Evolutionary conservation across 805 yeast genomes (phyloP).

Genomic region (Torulaspora quercuum): DNA sequence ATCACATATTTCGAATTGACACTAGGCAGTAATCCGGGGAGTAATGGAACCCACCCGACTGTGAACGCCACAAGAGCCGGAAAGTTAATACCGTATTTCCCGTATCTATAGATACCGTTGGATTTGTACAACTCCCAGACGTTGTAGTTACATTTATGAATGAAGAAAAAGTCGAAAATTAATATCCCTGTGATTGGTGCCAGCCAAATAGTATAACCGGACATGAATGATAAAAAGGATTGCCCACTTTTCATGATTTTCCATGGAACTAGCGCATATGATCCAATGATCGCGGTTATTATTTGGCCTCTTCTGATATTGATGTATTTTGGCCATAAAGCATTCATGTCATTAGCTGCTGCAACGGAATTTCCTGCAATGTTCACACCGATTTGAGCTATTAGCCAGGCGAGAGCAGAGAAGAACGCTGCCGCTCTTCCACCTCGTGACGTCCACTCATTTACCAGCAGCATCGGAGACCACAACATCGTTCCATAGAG

Average conservation of each 20-base stretch:
- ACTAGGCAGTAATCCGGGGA: conserved; percentile 35
- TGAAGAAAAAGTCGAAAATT: conserved; percentile 47
- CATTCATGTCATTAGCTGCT: conserved; percentile 48
- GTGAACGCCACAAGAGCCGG: conserved; percentile 61
- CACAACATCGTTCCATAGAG: conserved; percentile 35
- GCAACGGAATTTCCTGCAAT: conserved; percentile 55
- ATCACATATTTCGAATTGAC: conserved; percentile 52
- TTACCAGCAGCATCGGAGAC: conserved; percentile 37
- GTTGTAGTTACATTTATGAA: conserved; percentile 57
- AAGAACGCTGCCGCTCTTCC: conserved; percentile 62
- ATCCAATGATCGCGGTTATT: conserved; percentile 43
- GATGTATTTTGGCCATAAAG: conserved; percentile 49
- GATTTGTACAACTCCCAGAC: conserved; percentile 55
- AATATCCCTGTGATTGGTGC: conserved; percentile 69
- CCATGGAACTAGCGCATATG: conserved; percentile 49
- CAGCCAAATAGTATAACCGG: conserved; percentile 67
- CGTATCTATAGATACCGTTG: conserved; percentile 44
- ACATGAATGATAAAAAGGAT: conserved; percentile 61
- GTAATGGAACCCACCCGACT: conserved; percentile 26
- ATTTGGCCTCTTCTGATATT: conserved; percentile 53
- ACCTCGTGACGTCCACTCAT: conserved; percentile 38
- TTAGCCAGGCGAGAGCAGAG: conserved; percentile 52
- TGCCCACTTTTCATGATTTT: conserved; percentile 53
- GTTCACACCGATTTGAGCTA: conserved; percentile 67
- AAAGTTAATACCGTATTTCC: conserved; percentile 62